Evolutionary conservation across 208 protist species (phyloP).

Genomic region (Crithidia brevicula): DNA sequence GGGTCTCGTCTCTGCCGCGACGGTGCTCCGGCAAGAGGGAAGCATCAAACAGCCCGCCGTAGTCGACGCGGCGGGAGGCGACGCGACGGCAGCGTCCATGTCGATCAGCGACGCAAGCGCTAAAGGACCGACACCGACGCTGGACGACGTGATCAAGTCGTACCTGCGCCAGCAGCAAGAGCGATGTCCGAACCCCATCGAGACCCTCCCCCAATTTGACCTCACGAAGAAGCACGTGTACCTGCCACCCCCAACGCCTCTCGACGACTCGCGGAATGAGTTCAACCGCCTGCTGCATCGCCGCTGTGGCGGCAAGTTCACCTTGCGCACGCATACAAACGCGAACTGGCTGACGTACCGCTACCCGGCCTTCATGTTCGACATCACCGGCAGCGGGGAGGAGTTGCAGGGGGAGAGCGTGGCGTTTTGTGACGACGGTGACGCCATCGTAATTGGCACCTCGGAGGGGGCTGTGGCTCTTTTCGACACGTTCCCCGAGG

Average conservation of each 20-base stretch:
- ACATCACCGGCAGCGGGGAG: constrained; percentile 71
- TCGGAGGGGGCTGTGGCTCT: constrained; percentile 77
- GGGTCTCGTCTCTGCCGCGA: constrained; percentile 55
- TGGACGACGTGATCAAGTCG: constrained; percentile 70
- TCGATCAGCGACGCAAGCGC: constrained; percentile 28
- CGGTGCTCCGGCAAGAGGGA: constrained; percentile 53
- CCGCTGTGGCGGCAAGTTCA: constrained; percentile 54
- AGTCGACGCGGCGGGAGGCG: not conserved
- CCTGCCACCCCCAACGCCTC: constrained; percentile 50
- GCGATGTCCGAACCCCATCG: constrained; percentile 80
- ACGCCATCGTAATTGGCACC: constrained; percentile 80
- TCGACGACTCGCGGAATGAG: constrained; percentile 69
- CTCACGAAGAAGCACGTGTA: constrained; percentile 84
- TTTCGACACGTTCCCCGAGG: constrained; percentile 86
- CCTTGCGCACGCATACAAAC: constrained; percentile 55
- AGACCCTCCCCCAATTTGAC: constrained; percentile 89
- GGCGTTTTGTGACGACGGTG: constrained; percentile 80
- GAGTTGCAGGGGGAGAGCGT: constrained; percentile 77
- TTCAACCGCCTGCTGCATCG: constrained; percentile 68
- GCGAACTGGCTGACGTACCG: constrained; percentile 75
- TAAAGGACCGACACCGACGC: constrained; percentile 29
- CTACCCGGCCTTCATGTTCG: constrained; percentile 84
- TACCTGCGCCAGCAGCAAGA: constrained; percentile 89
- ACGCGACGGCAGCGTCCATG: constrained; percentile 19
- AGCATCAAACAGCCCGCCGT: constrained; percentile 18